Conservation (phyloP, 169 alveolate species). For the Cryptosporidium felis region DNA sequence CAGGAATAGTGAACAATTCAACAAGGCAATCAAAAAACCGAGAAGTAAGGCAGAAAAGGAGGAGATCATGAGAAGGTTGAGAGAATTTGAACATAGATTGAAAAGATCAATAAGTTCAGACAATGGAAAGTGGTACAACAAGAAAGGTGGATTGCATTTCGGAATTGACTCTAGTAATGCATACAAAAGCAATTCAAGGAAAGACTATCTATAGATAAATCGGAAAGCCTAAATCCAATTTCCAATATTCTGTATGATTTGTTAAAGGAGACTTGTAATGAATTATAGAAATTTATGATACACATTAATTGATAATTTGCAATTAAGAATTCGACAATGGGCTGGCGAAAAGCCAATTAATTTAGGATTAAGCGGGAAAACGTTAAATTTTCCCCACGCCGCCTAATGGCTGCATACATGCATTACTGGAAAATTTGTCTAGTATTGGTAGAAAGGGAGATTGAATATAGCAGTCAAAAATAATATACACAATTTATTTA, state of each 20-base stretch:
- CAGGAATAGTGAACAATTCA: not conserved
- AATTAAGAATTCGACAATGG: no score
- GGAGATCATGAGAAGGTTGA: not conserved
- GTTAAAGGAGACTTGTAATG: no score
- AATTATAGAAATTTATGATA: no score
- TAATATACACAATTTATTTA: no score
- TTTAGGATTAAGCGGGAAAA: no score
- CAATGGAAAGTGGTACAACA: not conserved
- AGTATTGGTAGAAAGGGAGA: not conserved
- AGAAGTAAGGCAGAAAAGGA: not conserved
- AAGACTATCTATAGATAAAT: not conserved
- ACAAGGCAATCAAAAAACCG: not conserved
- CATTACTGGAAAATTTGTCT: conserved; percentile 17
- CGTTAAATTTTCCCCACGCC: conserved; percentile 28
- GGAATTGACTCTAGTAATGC: not conserved
- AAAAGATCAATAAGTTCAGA: not conserved
- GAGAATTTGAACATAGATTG: not conserved
- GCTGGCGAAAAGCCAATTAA: no score
- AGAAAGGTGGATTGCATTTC: not conserved
- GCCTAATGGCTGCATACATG: conserved; percentile 46
- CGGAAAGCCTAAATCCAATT: not conserved
- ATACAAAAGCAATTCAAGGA: not conserved
- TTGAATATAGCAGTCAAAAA: no score
- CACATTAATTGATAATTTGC: no score
- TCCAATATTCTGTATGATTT: no score